These are phyloP conservation scores for Prunus yedoensis DNA, from an alignment of 331 rosid genomes.

Conservation along the genomic window DNA sequence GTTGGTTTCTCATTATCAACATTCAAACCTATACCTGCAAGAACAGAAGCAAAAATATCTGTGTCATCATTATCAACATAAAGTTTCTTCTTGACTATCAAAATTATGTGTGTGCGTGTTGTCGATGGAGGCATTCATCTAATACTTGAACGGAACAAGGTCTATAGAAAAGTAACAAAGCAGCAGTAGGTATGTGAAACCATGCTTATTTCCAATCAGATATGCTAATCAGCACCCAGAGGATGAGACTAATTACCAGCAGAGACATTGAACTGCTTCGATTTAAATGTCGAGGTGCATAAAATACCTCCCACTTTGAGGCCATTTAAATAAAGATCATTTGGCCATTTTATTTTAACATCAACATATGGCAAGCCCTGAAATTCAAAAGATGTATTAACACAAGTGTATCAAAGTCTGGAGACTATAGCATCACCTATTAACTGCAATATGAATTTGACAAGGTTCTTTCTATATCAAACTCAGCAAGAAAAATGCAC, in stretches of 20 bases:
- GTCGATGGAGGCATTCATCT: conserved; percentile 4
- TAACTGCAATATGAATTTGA: neutral
- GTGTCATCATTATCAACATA: conserved; percentile 13
- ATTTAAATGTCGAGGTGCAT: conserved; percentile 75
- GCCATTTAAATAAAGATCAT: conserved; percentile 84
- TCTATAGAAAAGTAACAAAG: neutral
- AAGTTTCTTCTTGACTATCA: neutral
- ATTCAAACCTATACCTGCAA: conserved; percentile 90
- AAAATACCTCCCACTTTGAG: conserved; percentile 92
- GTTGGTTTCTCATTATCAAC: conserved; percentile 82
- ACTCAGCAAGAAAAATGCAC: conserved; percentile 16
- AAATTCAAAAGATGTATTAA: conserved; percentile 28
- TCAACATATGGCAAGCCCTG: conserved; percentile 84
- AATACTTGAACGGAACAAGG: neutral
- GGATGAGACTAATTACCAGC: conserved; percentile 63
- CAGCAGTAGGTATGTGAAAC: conserved; percentile 9
- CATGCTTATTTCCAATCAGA: conserved; percentile 20
- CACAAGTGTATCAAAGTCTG: conserved; percentile 19
- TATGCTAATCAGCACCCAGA: conserved; percentile 22
- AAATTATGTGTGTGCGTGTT: neutral
- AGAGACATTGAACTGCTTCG: conserved; percentile 73
- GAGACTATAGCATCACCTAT: neutral
- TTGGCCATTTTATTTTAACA: conserved; percentile 95
- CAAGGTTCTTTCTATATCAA: neutral
- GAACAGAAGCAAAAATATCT: conserved; percentile 25